Evolutionary conservation across 345 rosid species (phyloP).

Genomic region (Bretschneidera sinensis): DNA sequence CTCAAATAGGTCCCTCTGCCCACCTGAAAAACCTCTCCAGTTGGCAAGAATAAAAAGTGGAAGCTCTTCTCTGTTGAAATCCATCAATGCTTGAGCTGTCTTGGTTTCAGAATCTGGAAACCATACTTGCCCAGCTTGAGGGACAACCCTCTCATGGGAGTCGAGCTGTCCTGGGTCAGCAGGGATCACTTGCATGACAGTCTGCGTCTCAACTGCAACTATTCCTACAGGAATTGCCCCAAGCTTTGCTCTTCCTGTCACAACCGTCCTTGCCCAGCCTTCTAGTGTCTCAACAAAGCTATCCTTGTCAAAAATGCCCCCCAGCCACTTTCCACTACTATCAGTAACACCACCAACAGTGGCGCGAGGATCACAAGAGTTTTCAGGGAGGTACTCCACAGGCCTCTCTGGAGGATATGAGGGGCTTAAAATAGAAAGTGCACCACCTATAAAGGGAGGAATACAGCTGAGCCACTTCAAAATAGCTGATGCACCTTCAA

Average conservation of each 20-base stretch:
- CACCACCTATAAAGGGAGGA: slow-evolving; percentile 78
- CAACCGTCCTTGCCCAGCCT: slow-evolving; percentile 99
- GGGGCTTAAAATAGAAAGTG: slow-evolving; percentile 62
- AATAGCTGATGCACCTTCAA: slow-evolving; percentile 91
- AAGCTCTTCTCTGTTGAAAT: slow-evolving; percentile 91
- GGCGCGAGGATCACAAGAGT: slow-evolving; percentile 95
- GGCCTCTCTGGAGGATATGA: slow-evolving; percentile 80
- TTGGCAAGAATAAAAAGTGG: slow-evolving; percentile 96
- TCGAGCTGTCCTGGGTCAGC: slow-evolving; percentile 99
- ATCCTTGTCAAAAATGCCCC: slow-evolving; percentile 93
- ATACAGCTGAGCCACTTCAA: slow-evolving; percentile 92
- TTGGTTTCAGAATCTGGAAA: slow-evolving; percentile 98
- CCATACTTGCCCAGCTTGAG: slow-evolving; percentile 99
- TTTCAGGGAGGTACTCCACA: slow-evolving; percentile 86
- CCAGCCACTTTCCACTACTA: slow-evolving; percentile 75
- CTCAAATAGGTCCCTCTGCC: slow-evolving; percentile 97
- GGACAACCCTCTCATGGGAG: slow-evolving; percentile 97
- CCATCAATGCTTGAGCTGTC: slow-evolving; percentile 95
- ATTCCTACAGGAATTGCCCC: slow-evolving; percentile 99
- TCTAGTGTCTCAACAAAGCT: slow-evolving; percentile 91
- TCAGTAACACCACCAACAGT: slow-evolving; percentile 72
- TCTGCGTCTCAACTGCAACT: slow-evolving; percentile 98
- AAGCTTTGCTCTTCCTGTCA: slow-evolving; percentile 98
- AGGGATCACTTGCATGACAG: slow-evolving; percentile 97
- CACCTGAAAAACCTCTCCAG: slow-evolving; percentile 99